Conservation (phyloP, 495 filamentous ascomycete genomes). For the Xylaria curta region DNA sequence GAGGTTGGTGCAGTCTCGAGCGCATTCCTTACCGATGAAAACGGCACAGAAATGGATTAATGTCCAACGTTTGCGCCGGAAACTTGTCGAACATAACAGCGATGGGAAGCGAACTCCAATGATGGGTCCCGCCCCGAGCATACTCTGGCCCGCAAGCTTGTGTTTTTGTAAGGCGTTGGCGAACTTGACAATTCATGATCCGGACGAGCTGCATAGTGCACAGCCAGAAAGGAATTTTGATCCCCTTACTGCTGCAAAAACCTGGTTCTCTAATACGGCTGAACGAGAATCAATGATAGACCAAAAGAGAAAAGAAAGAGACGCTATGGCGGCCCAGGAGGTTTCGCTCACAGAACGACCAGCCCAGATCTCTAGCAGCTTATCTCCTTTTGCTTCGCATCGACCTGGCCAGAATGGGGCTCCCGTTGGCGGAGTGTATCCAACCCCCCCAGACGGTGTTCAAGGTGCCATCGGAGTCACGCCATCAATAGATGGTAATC, state of each 20-base stretch:
- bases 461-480: slow-evolving; percentile 53
- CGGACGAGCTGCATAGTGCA: slow-evolving; percentile 29
- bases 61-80: slow-evolving; percentile 42
- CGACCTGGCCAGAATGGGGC: slow-evolving; percentile 59
- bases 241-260: slow-evolving; percentile 70
- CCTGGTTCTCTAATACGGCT: slow-evolving; percentile 64
- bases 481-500: slow-evolving; percentile 56
- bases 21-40: slow-evolving; percentile 44
- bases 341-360: slow-evolving; percentile 46
- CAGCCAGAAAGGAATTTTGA: slow-evolving; percentile 51
- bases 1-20: slow-evolving; percentile 49
- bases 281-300: slow-evolving; percentile 54
- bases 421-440: slow-evolving; percentile 74
- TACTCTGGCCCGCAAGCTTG: slow-evolving; percentile 56
- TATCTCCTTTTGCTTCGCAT: slow-evolving; percentile 52
- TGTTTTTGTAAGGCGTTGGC: slow-evolving; percentile 55
- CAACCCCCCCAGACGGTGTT: slow-evolving; percentile 83
- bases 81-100: slow-evolving; percentile 46
- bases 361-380: slow-evolving; percentile 41
- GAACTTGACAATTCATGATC: slow-evolving; percentile 32
- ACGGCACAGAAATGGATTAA: slow-evolving; percentile 34
- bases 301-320: slow-evolving; percentile 61
- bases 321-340: slow-evolving; percentile 53
- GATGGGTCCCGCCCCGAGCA: slow-evolving; percentile 40
- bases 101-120: slow-evolving; percentile 52